Conservation (phyloP, 345 rosid genomes). For the Brassica rapa region DNA sequence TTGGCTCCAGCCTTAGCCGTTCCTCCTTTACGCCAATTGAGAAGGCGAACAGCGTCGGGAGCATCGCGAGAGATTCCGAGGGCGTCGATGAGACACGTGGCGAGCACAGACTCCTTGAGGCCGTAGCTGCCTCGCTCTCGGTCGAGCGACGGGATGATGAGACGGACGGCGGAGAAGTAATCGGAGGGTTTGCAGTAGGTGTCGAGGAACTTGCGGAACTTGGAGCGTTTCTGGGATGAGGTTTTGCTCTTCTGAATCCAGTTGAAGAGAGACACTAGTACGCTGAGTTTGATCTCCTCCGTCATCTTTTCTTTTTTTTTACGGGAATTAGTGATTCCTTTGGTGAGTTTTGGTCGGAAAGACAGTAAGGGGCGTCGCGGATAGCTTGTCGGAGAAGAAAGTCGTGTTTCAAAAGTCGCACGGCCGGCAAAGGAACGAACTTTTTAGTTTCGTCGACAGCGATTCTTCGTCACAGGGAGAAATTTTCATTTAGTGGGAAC, state of each 20-base stretch:
- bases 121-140: constrained; percentile 91
- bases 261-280: constrained; percentile 74
- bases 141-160: constrained; percentile 84
- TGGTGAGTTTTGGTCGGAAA: neutral
- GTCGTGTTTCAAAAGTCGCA: constrained; percentile 19
- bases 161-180: constrained; percentile 69
- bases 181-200: constrained; percentile 71
- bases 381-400: constrained; percentile 35
- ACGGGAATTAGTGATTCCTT: neutral
- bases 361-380: neutral
- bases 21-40: constrained; percentile 96
- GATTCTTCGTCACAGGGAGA: neutral
- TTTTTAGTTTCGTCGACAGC: neutral
- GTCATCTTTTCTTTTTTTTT: constrained; percentile 38
- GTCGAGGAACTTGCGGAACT: constrained; percentile 86
- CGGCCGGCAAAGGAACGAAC: constrained; percentile 10
- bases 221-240: constrained; percentile 74
- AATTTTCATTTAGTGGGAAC: neutral
- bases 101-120: constrained; percentile 91
- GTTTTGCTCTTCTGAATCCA: constrained; percentile 84
- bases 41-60: constrained; percentile 75
- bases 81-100: constrained; percentile 78
- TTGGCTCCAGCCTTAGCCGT: constrained; percentile 60
- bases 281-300: constrained; percentile 63
- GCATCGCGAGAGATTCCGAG: constrained; percentile 92